Evolutionary conservation across 2,329 filamentous ascomycete species (phyloP).

Genomic region (Phialocephala sp.): DNA sequence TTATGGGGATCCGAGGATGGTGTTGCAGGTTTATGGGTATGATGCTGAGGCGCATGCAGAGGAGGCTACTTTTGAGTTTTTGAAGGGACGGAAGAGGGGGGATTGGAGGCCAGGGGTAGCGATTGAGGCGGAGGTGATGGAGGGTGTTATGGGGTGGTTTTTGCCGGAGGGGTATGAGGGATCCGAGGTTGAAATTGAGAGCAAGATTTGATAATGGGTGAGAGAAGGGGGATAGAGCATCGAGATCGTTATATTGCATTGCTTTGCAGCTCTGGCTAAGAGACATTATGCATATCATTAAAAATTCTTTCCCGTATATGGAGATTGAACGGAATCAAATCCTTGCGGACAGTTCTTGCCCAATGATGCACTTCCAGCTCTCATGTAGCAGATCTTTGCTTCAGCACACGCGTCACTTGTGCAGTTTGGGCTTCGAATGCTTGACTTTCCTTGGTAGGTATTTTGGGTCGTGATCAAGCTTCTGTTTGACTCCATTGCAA

Average conservation of each 20-base stretch:
- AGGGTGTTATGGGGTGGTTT: constrained; percentile 20
- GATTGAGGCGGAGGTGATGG: constrained; percentile 11
- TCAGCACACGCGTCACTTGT: constrained; percentile 55
- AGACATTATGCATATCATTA: constrained; percentile 13
- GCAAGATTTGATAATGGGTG: not conserved
- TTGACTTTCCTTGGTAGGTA: constrained; percentile 57
- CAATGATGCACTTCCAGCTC: constrained; percentile 58
- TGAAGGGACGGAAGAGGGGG: constrained; percentile 13
- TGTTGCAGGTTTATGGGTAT: constrained; percentile 48
- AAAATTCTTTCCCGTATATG: constrained; percentile 46
- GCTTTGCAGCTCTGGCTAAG: not conserved
- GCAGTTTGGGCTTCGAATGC: constrained; percentile 56
- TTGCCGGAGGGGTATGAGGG: constrained; percentile 15
- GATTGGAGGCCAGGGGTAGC: not conserved
- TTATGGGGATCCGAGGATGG: constrained; percentile 47
- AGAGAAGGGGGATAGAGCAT: no score
- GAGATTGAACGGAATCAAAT: constrained; percentile 48
- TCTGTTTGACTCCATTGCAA: constrained; percentile 58
- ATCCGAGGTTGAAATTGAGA: constrained; percentile 17
- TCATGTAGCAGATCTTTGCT: constrained; percentile 65
- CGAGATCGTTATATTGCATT: no score
- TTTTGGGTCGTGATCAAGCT: constrained; percentile 57
- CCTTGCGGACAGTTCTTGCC: constrained; percentile 58
- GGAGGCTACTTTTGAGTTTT: constrained; percentile 12
- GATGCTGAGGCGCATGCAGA: constrained; percentile 44